A percentile compares a stretch with the other conserved stretches of the same genome.
Evolutionary conservation across 805 yeast genomes (phyloP).

Genomic region (Candida nitratophila): DNA sequence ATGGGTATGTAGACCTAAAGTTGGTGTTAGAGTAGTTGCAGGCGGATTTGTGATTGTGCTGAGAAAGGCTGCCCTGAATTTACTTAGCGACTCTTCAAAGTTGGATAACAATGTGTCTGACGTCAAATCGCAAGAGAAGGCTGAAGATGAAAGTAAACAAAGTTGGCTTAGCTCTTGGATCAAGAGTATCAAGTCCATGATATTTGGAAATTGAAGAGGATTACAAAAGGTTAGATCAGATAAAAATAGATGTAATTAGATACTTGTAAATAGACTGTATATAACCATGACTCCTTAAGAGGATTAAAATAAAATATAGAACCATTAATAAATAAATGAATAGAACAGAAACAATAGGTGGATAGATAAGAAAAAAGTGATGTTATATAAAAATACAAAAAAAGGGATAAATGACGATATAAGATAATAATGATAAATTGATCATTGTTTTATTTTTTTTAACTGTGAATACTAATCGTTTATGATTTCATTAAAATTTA

Average conservation of each 20-base stretch:
- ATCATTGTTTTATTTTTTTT: too few species aligned
- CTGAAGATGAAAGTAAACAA: background rate
- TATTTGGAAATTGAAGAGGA: too few species aligned
- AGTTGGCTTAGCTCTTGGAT: too few species aligned
- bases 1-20: constrained; percentile 43
- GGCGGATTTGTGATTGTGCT: constrained; percentile 46
- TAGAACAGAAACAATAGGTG: background rate
- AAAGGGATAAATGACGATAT: background rate
- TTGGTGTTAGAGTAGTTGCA: constrained; percentile 38
- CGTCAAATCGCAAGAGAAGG: too few species aligned
- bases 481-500: constrained; percentile 42
- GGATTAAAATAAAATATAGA: background rate
- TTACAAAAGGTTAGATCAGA: too few species aligned
- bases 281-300: too few species aligned
- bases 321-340: background rate
- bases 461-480: background rate
- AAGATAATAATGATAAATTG: too few species aligned
- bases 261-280: background rate
- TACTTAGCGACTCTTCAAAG: too few species aligned
- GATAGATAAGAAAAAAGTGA: background rate
- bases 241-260: too few species aligned
- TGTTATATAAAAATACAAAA: too few species aligned
- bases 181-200: too few species aligned
- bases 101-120: too few species aligned
- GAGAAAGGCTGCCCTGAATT: constrained; percentile 17